A percentile compares a stretch with the other conserved stretches of the same genome.
phyloP scores from a whole-genome alignment of 2,329 filamentous ascomycete genomes.

The Ophiocordyceps sinensis region DNA sequence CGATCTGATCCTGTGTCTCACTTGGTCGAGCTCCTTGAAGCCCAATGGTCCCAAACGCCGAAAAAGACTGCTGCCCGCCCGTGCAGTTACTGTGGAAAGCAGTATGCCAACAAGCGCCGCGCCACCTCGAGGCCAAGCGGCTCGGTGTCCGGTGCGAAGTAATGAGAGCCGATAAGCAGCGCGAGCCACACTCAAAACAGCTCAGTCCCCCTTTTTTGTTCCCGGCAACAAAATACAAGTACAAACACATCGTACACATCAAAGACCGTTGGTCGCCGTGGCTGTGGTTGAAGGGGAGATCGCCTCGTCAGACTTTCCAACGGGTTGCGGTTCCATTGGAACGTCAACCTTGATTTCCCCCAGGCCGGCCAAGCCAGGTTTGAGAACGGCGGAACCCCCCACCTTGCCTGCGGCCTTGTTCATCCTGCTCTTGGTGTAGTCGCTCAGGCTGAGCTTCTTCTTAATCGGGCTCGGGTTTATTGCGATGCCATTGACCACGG shows the following conservation, averaged over 20 bases:
- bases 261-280: constrained; percentile 13
- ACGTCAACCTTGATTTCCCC: constrained; percentile 23
- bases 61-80: neutral
- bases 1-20: neutral
- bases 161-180: too few species aligned
- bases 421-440: constrained; percentile 46
- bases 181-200: too few species aligned
- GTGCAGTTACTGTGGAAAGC: neutral
- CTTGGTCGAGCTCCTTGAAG: neutral
- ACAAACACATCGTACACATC: constrained; percentile 11
- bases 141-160: too few species aligned
- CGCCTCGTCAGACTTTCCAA: constrained; percentile 14
- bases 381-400: constrained; percentile 14
- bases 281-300: constrained; percentile 8
- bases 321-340: constrained; percentile 14
- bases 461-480: constrained; percentile 45
- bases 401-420: constrained; percentile 34
- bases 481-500: constrained; percentile 26
- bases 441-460: constrained; percentile 53
- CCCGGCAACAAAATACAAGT: constrained; percentile 2
- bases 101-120: neutral
- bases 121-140: too few species aligned
- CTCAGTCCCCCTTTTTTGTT: too few species aligned
- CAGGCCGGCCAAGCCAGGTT: constrained; percentile 19
- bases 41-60: neutral